Percentiles rank a stretch among this genome's conserved stretches.
These are phyloP conservation scores for Leccinum imitatum DNA, from an alignment of 768 basidiomycete species.

Conservation along the genomic window DNA sequence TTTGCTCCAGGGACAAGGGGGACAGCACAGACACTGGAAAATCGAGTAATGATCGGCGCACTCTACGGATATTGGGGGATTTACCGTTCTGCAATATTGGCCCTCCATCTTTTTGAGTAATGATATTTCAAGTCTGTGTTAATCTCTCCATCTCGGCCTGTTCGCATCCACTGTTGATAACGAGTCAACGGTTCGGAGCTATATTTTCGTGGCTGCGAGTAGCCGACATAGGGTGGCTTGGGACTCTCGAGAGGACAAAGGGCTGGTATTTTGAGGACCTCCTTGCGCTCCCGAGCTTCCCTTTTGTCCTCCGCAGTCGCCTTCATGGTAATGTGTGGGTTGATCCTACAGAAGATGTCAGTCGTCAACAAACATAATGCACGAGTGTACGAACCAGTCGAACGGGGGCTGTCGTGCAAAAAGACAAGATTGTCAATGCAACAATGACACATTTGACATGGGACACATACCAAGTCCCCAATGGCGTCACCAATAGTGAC, in stretches of 20 bases:
- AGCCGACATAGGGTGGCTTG: conserved; percentile 43
- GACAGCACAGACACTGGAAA: conserved; percentile 49
- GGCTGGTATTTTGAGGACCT: conserved; percentile 42
- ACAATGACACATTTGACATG: conserved; percentile 9
- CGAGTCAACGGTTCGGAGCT: conserved; percentile 40
- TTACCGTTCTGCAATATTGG: conserved; percentile 52
- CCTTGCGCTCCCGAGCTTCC: conserved; percentile 36
- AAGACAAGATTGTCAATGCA: background rate
- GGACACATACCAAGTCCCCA: conserved; percentile 57
- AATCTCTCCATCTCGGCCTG: conserved; percentile 12
- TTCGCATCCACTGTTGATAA: conserved; percentile 44
- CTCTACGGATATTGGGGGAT: conserved; percentile 11
- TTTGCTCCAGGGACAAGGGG: conserved; percentile 52
- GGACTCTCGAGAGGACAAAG: conserved; percentile 38
- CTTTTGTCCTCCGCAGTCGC: conserved; percentile 34
- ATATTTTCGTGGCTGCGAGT: conserved; percentile 43
- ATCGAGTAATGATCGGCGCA: background rate
- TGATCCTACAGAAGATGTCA: conserved; percentile 42
- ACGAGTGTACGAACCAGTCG: conserved; percentile 53
- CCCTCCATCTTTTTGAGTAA: conserved; percentile 47
- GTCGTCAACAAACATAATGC: background rate
- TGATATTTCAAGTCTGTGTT: conserved; percentile 49
- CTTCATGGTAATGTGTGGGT: conserved; percentile 48
- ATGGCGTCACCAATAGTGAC: conserved; percentile 68
- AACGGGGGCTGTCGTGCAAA: conserved; percentile 50